These are phyloP conservation scores for Calycina herbarum DNA, from an alignment of 2,329 filamentous ascomycete genomes.

Conservation along the genomic window DNA sequence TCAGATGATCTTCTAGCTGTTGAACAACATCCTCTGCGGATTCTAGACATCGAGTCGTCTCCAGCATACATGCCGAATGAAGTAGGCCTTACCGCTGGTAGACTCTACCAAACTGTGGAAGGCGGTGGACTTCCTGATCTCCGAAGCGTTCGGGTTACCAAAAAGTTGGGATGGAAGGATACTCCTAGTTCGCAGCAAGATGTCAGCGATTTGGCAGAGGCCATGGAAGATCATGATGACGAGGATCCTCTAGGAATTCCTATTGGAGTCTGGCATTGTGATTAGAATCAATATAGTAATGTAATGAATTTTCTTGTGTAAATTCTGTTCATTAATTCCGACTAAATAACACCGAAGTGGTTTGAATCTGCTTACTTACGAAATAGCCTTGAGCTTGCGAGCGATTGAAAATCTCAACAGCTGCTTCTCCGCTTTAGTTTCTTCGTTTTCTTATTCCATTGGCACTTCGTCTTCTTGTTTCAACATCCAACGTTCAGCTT, in stretches of 20 bases:
- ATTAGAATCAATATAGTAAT: conserved; percentile 6
- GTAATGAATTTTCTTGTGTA: not conserved
- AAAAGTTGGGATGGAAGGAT: conserved; percentile 33
- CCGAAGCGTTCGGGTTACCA: conserved; percentile 36
- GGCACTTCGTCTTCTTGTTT: too few species aligned
- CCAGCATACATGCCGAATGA: conserved; percentile 29
- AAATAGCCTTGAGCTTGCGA: too few species aligned
- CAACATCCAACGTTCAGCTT: too few species aligned
- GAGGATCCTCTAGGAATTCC: conserved; percentile 7
- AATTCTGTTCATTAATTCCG: not conserved
- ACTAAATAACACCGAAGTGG: not conserved
- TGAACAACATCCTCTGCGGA: conserved; percentile 29
- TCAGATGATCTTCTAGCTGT: conserved; percentile 23
- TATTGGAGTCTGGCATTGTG: conserved; percentile 12
- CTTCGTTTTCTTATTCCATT: too few species aligned
- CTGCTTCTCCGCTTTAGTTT: too few species aligned
- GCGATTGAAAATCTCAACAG: too few species aligned
- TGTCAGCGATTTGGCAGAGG: conserved; percentile 7
- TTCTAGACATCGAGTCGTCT: conserved; percentile 38
- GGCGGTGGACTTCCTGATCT: conserved; percentile 30
- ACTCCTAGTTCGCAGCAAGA: not conserved
- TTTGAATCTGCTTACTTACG: too few species aligned
- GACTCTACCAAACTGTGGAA: conserved; percentile 35
- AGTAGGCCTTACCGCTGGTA: conserved; percentile 26
- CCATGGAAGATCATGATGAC: conserved; percentile 13